Base-by-base conservation (phyloP, 2,329 filamentous ascomycete species). In the Stagonosporopsis chrysanthemi region DNA sequence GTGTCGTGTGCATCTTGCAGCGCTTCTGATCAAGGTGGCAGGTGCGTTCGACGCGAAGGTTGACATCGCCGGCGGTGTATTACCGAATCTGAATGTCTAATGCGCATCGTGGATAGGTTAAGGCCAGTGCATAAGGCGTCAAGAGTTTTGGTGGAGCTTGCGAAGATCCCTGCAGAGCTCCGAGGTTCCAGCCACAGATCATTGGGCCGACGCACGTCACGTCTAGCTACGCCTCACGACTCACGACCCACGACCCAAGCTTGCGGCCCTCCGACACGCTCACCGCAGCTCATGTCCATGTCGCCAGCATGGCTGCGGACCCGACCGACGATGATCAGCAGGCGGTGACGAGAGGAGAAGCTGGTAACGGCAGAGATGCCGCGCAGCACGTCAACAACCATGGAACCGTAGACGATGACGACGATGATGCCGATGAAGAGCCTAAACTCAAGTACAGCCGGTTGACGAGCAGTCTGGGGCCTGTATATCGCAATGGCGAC, bases 401-500 rank as follows among this genome's bases (percentile, higher is more conserved):
- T n/a, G 26, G 65, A 43, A 59, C 42, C 58, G 62, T 45, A 38
- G 63, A 69, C 58, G 67, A 67, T 28, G 72, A 73, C 36, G 65
- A 66, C 0, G 88, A 96, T 0, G 91, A 93, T 0, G 92, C 95
- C 3, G 93, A 97, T 6, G 94, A 98, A 17, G 94, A 98, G 77
- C 96, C 95, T 26, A 90, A 89, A 71, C 85, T 99, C 68, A 99
- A 99, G 78, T 97, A 97, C 75, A 90, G 89, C 47, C 89, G 92
- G 45, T 79, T 98, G 66, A 98, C 95, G 7, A 89, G 88, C 59
- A 88, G 89, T 69, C 80, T 99, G 60, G 87, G 85, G 24, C 82
- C 89, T 40, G 86, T 97, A 31, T 99, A 99, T 79, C 88, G 92
- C 56, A 97, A 96, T 79, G 93, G 92, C 67, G 95, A 99, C 83